A percentile compares a stretch with the other conserved stretches of the same genome.
Conservation (phyloP, 2,329 filamentous ascomycete species). For the Thermothelomyces thermophilus region DNA sequence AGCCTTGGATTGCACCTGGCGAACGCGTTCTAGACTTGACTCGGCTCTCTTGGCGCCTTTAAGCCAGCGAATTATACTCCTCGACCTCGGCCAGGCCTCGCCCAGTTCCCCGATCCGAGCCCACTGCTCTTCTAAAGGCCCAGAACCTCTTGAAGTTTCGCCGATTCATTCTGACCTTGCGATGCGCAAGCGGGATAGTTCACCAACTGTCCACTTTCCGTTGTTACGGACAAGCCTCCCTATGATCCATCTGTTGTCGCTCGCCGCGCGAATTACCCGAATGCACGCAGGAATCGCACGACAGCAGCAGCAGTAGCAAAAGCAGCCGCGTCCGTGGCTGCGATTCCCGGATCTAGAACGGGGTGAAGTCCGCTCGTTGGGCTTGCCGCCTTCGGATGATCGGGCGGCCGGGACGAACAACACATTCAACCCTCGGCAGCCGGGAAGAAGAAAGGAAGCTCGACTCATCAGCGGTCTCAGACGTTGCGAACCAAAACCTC, state of each 20-base stretch:
- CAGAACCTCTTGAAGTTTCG: slow-evolving; percentile 2
- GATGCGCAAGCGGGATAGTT: neutral
- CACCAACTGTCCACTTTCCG: neutral
- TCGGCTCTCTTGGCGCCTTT: slow-evolving; percentile 8
- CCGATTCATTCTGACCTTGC: neutral
- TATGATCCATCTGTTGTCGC: neutral
- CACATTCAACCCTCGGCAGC: neutral
- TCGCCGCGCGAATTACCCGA: neutral
- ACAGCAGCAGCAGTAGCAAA: neutral
- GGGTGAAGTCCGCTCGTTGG: neutral
- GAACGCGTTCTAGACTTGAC: slow-evolving; percentile 6
- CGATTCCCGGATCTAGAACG: neutral
- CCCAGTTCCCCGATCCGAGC: slow-evolving; percentile 5
- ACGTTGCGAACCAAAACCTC: neutral
- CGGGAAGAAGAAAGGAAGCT: too few species aligned
- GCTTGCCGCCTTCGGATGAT: neutral
- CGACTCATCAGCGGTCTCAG: neutral
- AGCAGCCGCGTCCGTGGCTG: neutral
- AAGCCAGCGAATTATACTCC: neutral
- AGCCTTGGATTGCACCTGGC: neutral
- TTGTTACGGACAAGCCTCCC: neutral
- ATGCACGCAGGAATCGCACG: neutral
- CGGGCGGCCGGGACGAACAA: neutral
- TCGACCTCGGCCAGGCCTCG: neutral
- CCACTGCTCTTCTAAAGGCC: slow-evolving; percentile 8